Evolutionary conservation across 2,329 filamentous ascomycete genomes (phyloP), one percentile per base, ranked within the genome.

Genomic region (Ciborinia camelliae): DNA sequence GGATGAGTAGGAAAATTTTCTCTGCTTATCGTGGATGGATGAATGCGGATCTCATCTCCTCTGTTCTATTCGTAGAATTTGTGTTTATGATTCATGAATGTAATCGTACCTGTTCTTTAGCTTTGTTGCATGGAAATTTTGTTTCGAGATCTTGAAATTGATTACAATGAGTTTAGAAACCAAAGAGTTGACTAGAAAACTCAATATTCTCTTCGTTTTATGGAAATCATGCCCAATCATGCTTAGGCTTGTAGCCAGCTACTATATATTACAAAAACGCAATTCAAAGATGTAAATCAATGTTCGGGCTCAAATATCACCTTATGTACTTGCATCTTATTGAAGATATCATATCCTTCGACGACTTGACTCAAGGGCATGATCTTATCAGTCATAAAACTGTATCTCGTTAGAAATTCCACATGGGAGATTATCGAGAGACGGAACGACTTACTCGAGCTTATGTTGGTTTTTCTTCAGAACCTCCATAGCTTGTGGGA

Each of bases 371-470:
- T 81, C 48, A 91, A 78, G 2, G 88, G 87, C 86, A 91, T 90
- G 70, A 90, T 83, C 70, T 89, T 86, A 67, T 91, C 87, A 57
- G 88, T 87, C 88, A 92, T 90, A 78, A 92, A 92, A 65, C 89
- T 90, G 70, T 45, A 65, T n/a, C 32, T 45, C 7, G 64, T 73
- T 69, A 76, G 70, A 53, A 61, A 43, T 35, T 43, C 39, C 7
- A 3, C 6, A 14, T 4, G 1, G 5, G 4, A 20, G 4, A 1
- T 18, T 32, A 35, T 35, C 28, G 7, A 23, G 7, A 30, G 30
- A 4, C 1, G 30, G 5, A 15, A n/a, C n/a, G n/a, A 76, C 84
- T 73, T 78, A 91, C 89, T 84, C 82, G 63, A 91, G 79, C 63
- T 85, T 78, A 72, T 90, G 77, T 72, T 91, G 87, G 65, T 87